Conservation (phyloP, 139 green algal species). For the Deuterostichococcus epilithicus region DNA sequence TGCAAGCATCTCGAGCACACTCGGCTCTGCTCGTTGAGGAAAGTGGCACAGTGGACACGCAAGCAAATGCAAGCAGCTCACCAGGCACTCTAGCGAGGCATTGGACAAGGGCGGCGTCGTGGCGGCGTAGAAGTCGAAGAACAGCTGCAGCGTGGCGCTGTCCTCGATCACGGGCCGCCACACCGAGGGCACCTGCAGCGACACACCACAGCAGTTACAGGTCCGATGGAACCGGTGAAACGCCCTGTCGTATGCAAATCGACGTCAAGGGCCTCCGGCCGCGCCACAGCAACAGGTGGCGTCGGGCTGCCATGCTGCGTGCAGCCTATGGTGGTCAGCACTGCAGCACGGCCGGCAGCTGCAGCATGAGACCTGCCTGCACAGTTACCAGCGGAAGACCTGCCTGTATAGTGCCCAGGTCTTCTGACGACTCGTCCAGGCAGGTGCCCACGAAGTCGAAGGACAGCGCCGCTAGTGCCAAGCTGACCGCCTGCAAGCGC, state of each 20-base stretch:
- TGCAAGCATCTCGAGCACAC: not conserved
- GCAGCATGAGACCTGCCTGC: too few relatives aligned
- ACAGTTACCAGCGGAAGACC: too few relatives aligned
- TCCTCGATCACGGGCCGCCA: conserved; percentile 87
- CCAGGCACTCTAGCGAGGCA: conserved; percentile 75
- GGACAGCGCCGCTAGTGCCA: conserved; percentile 86
- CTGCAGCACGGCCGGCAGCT: too few relatives aligned
- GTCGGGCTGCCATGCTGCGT: too few relatives aligned
- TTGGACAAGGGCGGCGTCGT: conserved; percentile 77
- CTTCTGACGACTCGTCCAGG: conserved; percentile 90
- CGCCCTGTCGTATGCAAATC: too few relatives aligned
- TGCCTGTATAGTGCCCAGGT: conserved; percentile 95
- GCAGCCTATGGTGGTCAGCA: too few relatives aligned
- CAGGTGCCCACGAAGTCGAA: conserved; percentile 98
- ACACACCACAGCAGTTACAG: not conserved
- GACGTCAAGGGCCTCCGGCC: too few relatives aligned
- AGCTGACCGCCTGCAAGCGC: conserved; percentile 53
- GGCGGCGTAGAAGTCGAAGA: conserved; percentile 84
- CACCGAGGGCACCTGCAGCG: conserved; percentile 71
- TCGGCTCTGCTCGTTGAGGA: not conserved
- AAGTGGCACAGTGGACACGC: conserved; percentile 64
- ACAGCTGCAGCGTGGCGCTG: conserved; percentile 78
- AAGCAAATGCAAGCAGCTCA: conserved; percentile 39
- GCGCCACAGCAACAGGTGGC: too few relatives aligned
- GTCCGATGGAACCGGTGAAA: too few relatives aligned